Evolutionary conservation across 2,329 filamentous ascomycete genomes (phyloP).

Genomic region (Claviceps fusiformis): DNA sequence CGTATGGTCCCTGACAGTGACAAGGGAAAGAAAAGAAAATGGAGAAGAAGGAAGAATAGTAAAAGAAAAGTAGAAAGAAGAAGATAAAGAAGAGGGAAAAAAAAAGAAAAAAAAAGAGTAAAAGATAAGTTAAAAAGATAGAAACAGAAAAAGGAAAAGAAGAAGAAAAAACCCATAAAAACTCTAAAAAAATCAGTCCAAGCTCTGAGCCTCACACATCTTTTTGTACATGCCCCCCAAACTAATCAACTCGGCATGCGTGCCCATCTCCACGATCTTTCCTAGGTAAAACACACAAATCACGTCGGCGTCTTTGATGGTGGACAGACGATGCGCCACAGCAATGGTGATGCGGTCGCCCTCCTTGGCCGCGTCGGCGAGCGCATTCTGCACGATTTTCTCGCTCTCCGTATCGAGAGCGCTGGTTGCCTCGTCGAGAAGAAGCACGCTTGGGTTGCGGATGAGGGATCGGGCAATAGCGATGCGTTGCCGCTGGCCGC

Average conservation of each 20-base stretch:
- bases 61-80: too few relatives aligned
- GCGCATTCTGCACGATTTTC: conserved; percentile 77
- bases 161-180: too few relatives aligned
- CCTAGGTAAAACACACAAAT: conserved; percentile 49
- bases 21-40: too few relatives aligned
- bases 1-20: too few relatives aligned
- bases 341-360: conserved; percentile 87
- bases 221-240: conserved; percentile 31
- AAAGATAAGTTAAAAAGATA: too few relatives aligned
- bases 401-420: conserved; percentile 91
- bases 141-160: too few relatives aligned
- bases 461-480: conserved; percentile 27
- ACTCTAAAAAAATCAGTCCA: not conserved
- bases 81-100: too few relatives aligned
- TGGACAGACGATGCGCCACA: conserved; percentile 82
- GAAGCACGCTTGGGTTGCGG: conserved; percentile 84
- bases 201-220: conserved; percentile 19
- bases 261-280: conserved; percentile 41
- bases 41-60: too few relatives aligned
- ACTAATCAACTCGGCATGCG: conserved; percentile 40
- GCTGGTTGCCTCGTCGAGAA: conserved; percentile 85
- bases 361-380: conserved; percentile 58
- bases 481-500: conserved; percentile 10
- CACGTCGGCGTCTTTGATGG: conserved; percentile 60
- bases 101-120: too few relatives aligned